Evolutionary conservation across 2,329 filamentous ascomycete species (phyloP), one percentile per base, ranked within the genome.

Genomic region (Claviceps pazoutovae): DNA sequence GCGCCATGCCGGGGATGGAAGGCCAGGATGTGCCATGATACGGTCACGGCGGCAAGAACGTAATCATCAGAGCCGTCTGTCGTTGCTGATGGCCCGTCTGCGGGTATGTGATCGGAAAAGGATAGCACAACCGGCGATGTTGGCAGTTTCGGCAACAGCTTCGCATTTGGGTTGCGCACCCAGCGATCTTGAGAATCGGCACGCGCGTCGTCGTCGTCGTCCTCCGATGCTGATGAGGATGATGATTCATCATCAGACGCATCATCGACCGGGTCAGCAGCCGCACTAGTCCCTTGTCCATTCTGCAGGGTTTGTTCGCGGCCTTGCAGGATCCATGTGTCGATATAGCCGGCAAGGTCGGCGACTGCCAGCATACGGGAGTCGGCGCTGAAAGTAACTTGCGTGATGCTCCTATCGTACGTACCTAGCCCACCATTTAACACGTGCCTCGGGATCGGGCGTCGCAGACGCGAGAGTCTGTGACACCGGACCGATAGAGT

Each of bases 341-440:
- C 90, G 36, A 97, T 74, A 66, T 83, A 88, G 44, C 93, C 93
- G 44, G 85, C 83, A 50, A 96, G 68, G 64, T 96, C 91, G 47
- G 84, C 83, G 34, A 83, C 79, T 8, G 85, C 89, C 46, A 97
- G 71, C 56, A 95, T 79, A 57, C 78, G 81, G 63, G 86, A 88
- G 63, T 95, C 85, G 5, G 82, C 73, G 9, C 89, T 90, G 66
- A 97, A 96, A 2, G 83, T 75, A 26, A 84, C 66, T 51, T 87
- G 84, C 38, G 78, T 82, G 57, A 97, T 82, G 45, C 76, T 83
- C 63, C 85, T 79, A 56, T 88, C 80, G 67, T 96, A 97, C 26
- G 71, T 70, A n/a, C 84, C 84, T 51, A 88, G 73, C 6, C 83
- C 81, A 34, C 84, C 82, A 51, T 85, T 76, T 16, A 73, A 73